Conservation (phyloP, 805 yeast genomes). For the Candida saitoana region DNA sequence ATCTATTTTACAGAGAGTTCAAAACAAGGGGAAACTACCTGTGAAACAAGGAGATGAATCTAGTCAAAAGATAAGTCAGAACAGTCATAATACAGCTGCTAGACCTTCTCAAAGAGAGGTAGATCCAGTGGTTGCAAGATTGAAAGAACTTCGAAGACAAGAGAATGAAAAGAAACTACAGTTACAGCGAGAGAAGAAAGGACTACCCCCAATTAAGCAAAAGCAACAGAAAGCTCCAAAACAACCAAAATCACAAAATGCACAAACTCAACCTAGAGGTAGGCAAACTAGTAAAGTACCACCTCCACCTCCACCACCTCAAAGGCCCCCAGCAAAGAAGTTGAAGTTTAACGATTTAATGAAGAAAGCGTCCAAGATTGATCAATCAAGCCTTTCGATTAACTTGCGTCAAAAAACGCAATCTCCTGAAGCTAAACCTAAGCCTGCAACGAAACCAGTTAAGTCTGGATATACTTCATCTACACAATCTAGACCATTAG, state of each 20-base stretch:
- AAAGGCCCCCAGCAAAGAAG: slow-evolving; percentile 31
- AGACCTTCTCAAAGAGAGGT: slow-evolving; percentile 1
- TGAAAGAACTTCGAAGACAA: slow-evolving; percentile 61
- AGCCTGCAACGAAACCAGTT: background rate
- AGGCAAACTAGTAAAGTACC: background rate
- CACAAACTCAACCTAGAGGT: background rate
- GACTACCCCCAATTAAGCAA: slow-evolving; percentile 23
- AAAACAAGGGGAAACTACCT: slow-evolving; percentile 4
- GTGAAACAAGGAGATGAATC: background rate
- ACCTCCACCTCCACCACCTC: slow-evolving; percentile 5
- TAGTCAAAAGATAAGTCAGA: background rate
- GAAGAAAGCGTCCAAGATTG: slow-evolving; percentile 63
- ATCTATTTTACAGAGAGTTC: slow-evolving; percentile 4
- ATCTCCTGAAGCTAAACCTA: slow-evolving; percentile 23
- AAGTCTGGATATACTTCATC: background rate
- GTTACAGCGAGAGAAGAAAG: slow-evolving; percentile 31
- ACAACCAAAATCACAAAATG: background rate
- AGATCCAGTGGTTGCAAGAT: slow-evolving; percentile 68
- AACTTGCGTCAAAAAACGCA: slow-evolving; percentile 37
- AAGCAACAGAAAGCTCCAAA: slow-evolving; percentile 9
- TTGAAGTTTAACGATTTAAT: slow-evolving; percentile 63
- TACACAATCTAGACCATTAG: background rate
- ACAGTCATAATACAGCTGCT: background rate
- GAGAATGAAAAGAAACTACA: slow-evolving; percentile 46
- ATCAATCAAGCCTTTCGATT: slow-evolving; percentile 40